Evolutionary conservation across 2,329 filamentous ascomycete species (phyloP), one percentile per base, ranked within the genome.

Genomic region (Metarhizium album): DNA sequence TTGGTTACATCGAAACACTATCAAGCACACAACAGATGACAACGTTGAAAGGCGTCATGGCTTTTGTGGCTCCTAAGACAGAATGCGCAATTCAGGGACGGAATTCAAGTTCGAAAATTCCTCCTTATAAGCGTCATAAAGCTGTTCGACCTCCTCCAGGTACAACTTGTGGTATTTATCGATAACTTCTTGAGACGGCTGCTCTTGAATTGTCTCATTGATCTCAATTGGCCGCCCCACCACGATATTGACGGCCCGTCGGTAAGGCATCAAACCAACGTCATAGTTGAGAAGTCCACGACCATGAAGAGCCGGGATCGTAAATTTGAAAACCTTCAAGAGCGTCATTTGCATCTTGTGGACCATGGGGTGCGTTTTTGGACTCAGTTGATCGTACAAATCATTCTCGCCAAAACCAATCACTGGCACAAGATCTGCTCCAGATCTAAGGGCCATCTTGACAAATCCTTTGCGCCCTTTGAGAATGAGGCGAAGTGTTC

Each of bases 231-330:
- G 90, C 48, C 79, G 76, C 3, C 91, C 91, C 14, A 95, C 87
- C 13, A 98, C 90, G 46, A 96, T 81, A 63, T 97, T 93, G 53
- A 98, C 73, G 11, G 89, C 84, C 47, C 84, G 76, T 13, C 93
- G 82, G 66, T 96, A 97, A 0, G 93, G 93, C 87, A 97, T 90
- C 60, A 97, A 72, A 3, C 93, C 93, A 14, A 96, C 88, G 65
- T 98, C 93, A 64, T 98, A 97, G 67, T 98, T 98, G 71, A 97
- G 95, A 40, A 97, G 84, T 13, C 91, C 91, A 24, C 90, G 74
- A 2, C 90, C 91, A 65, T 95, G 90, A 60, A 96, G 86, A 27
- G 95, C 78, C 1, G 93, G 90, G 11, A 97, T 76, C 0, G 93
- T 97, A 61, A 96, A 98, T 48, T 94, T 94, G 74, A 94, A 82